phyloP scores from a whole-genome alignment of 1,284 basidiomycete species.

The Thecaphora thlaspeos region DNA sequence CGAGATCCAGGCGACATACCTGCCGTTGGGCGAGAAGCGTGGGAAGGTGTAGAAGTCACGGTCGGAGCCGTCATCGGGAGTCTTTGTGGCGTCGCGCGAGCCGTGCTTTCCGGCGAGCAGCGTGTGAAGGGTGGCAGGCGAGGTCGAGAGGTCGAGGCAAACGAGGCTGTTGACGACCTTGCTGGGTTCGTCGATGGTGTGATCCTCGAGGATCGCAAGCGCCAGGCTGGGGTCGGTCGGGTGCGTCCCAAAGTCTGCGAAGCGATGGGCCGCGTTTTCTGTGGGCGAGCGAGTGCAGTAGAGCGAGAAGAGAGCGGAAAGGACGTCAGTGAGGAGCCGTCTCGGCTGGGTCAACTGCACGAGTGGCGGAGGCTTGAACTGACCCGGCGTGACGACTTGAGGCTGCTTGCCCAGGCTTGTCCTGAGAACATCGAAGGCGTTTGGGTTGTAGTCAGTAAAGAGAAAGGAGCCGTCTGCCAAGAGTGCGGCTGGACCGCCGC shows the following conservation, averaged over 20 bases:
- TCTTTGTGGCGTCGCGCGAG: conserved; percentile 58
- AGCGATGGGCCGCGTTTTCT: conserved; percentile 65
- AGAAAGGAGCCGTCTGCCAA: conserved; percentile 29
- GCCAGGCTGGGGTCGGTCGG: conserved; percentile 61
- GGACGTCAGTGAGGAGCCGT: too few relatives aligned
- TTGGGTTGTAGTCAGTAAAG: conserved; percentile 40
- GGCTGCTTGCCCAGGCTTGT: conserved; percentile 57
- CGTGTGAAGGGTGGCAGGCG: conserved; percentile 14
- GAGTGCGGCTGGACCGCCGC: conserved; percentile 42
- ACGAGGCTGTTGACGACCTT: conserved; percentile 66
- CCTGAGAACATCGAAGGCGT: conserved; percentile 18
- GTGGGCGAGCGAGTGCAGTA: neutral
- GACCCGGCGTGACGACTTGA: conserved; percentile 67
- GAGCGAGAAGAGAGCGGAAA: neutral
- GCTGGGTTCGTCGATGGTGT: conserved; percentile 65
- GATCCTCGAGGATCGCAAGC: conserved; percentile 67
- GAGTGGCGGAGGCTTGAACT: conserved; percentile 7
- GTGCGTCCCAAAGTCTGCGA: conserved; percentile 61
- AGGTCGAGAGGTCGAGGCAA: conserved; percentile 61
- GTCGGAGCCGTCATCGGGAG: conserved; percentile 45
- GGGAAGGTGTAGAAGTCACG: conserved; percentile 70
- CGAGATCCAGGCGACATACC: conserved; percentile 68
- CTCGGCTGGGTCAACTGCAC: too few relatives aligned
- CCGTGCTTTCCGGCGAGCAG: conserved; percentile 46
- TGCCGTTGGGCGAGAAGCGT: conserved; percentile 69